Evolutionary conservation across 495 filamentous ascomycete genomes (phyloP).

Genomic region (Podospora bellae-mahoneyi): DNA sequence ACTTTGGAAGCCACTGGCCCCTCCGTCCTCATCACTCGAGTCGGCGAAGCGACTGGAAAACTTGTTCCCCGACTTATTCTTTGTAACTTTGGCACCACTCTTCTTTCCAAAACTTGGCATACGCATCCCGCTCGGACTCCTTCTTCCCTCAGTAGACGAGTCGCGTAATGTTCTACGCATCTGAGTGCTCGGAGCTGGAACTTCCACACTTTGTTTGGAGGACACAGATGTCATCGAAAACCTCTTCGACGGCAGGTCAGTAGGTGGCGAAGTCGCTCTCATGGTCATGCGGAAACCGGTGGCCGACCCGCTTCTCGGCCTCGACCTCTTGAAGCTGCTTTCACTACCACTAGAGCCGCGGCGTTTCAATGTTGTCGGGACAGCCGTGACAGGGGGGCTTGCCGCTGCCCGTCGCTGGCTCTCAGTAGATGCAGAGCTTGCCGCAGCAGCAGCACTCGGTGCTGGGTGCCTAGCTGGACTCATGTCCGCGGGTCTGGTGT

Average conservation of each 20-base stretch:
- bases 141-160: conserved; percentile 18
- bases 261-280: conserved; percentile 33
- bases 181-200: conserved; percentile 16
- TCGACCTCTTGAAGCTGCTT: conserved; percentile 48
- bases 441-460: conserved; percentile 14
- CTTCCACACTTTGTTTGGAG: conserved; percentile 24
- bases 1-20: conserved; percentile 56
- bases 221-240: conserved; percentile 42
- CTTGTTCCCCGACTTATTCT: conserved; percentile 22
- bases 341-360: conserved; percentile 47
- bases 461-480: conserved; percentile 4
- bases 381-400: conserved; percentile 14
- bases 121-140: conserved; percentile 26
- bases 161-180: conserved; percentile 36
- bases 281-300: conserved; percentile 43
- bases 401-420: conserved; percentile 17
- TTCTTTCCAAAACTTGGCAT: conserved; percentile 38
- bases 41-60: conserved; percentile 49
- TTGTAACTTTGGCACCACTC: conserved; percentile 15
- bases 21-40: conserved; percentile 71
- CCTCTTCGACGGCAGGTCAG: conserved; percentile 30
- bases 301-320: conserved; percentile 24
- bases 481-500: neutral
- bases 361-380: conserved; percentile 28
- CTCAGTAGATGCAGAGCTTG: conserved; percentile 10